These are phyloP conservation scores for Vaccinium myrtillus DNA, from an alignment of 148 eudicot genomes.

Conservation along the genomic window DNA sequence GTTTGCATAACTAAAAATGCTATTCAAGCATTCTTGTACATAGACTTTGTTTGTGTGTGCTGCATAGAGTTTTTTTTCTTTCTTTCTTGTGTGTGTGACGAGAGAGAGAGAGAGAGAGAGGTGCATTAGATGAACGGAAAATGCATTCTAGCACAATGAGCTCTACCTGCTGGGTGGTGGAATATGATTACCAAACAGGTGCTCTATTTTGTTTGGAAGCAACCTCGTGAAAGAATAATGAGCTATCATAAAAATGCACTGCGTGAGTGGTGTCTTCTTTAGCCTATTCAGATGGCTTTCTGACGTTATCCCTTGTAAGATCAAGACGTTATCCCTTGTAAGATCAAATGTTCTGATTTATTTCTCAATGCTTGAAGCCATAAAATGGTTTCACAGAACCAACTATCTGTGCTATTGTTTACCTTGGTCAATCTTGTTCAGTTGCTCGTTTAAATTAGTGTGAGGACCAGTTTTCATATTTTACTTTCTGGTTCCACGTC, in stretches of 20 bases:
- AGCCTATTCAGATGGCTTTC: constrained; percentile 1
- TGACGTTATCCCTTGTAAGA: not conserved
- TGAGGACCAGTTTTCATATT: not conserved
- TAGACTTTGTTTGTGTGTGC: too few relatives aligned
- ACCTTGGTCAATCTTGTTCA: not conserved
- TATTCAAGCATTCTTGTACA: too few relatives aligned
- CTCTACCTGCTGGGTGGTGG: not conserved
- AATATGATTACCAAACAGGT: not conserved
- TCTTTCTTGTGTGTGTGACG: too few relatives aligned
- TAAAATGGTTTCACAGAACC: not conserved
- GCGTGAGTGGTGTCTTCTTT: not conserved
- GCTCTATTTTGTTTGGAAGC: not conserved
- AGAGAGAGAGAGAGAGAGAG: too few relatives aligned
- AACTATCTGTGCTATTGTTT: not conserved
- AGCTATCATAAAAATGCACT: not conserved
- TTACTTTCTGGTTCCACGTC: not conserved
- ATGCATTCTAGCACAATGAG: not conserved
- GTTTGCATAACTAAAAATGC: too few relatives aligned
- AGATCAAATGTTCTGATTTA: not conserved
- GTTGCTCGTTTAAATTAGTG: not conserved
- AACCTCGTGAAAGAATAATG: not conserved
- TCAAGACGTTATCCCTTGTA: not conserved
- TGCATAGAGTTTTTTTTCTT: too few relatives aligned
- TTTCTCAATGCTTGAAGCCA: not conserved
- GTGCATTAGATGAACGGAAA: too few relatives aligned